Conservation (phyloP, 768 basidiomycete genomes). For the Macrolepiota fuliginosa region DNA sequence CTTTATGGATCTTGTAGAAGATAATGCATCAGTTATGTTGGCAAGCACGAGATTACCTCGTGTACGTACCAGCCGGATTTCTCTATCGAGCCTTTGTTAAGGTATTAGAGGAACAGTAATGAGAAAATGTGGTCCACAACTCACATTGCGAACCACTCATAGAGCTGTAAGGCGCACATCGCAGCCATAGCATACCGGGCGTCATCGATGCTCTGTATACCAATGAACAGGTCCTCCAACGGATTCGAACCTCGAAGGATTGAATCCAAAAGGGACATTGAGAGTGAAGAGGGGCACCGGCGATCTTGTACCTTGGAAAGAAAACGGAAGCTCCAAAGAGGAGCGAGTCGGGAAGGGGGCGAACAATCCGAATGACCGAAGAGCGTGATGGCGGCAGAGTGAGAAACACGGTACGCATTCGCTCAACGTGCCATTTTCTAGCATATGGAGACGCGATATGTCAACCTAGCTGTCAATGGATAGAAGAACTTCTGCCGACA, state of each 20-base stretch:
- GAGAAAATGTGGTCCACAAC: slow-evolving; percentile 4
- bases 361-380: neutral
- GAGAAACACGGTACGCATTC: neutral
- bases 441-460: neutral
- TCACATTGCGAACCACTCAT: slow-evolving; percentile 37
- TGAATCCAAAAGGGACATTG: neutral
- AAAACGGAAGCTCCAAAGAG: neutral
- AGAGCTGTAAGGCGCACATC: slow-evolving; percentile 17
- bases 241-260: neutral
- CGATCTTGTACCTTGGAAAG: neutral
- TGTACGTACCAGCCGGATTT: slow-evolving; percentile 31
- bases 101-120: neutral
- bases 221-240: neutral
- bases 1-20: slow-evolving; percentile 28
- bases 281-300: neutral
- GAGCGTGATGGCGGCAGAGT: neutral
- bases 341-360: neutral
- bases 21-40: neutral
- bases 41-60: neutral
- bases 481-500: neutral
- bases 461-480: neutral
- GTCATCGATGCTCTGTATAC: neutral
- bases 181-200: slow-evolving; percentile 2
- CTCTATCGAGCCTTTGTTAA: slow-evolving; percentile 25
- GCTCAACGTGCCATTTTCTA: neutral